Evolutionary conservation across 176 grass and related monocot genomes (phyloP), one percentile per base, ranked within the genome.

Genomic region (Olyra latifolia): DNA sequence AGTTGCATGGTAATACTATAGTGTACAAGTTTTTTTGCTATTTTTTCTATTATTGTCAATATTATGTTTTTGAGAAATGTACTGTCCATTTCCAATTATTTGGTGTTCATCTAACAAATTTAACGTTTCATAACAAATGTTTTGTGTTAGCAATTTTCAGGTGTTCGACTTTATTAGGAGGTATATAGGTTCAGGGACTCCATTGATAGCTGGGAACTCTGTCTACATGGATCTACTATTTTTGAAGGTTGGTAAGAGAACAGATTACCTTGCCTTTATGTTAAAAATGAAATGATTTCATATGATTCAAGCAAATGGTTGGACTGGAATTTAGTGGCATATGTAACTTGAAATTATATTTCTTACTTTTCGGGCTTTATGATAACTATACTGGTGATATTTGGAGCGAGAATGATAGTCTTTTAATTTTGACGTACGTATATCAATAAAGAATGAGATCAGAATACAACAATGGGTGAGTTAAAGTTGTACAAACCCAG

Each of bases 201-300:
- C 92, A 45, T 82, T 84, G 68, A 85, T 94, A 74, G 84, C 89
- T 79, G 92, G 92, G 75, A 94, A 89, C 81, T 94, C 92, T 79
- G 46, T 94, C 74, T 91, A 89, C 71, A 75, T 84, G 59, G 92
- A 91, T 71, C 85, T 84, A 49, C 71, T 91, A 75, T 94, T 91
- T 87, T 88, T 94, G 78, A 94, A 94, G 92, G 92, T 94, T 79
- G 56, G 83, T 46, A 67, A 57, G 66, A 80, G 38, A 47, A 35
- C 38, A 16, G 14, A 59, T 29, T 82, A 17, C 5, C 71, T 59
- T 29, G 49, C n/a, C 42, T 39, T 69, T 40, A 39, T 72, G 77
- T 25, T 44, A 22, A 69, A 80, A 78, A 28, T 57, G 13, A 81
- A 65, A 62, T 39, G 80, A 44, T 74, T 55, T 62, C 53, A 58